Conservation (phyloP, 2,329 filamentous ascomycete genomes). For the Camptophora hylomeconis region DNA sequence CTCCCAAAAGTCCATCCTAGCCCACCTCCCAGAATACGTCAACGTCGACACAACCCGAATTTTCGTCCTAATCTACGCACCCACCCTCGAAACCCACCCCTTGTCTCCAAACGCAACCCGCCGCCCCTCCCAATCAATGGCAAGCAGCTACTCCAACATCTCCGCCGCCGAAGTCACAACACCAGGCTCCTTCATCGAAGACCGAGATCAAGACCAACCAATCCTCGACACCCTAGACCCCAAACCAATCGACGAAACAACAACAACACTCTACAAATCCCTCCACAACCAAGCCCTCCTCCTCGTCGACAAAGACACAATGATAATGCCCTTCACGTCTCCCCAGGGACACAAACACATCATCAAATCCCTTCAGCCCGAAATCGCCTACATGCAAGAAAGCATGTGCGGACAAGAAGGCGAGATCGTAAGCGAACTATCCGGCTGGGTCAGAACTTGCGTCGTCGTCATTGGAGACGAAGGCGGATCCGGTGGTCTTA, state of each 20-base stretch:
- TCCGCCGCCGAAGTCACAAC: conserved; percentile 80
- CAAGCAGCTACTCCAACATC: conserved; percentile 47
- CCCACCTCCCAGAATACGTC: conserved; percentile 67
- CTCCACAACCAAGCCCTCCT: conserved; percentile 66
- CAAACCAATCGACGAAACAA: conserved; percentile 23
- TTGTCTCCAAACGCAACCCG: conserved; percentile 29
- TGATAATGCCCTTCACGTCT: conserved; percentile 81
- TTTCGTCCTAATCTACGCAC: conserved; percentile 82
- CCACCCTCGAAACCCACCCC: conserved; percentile 56
- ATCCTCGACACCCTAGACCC: conserved; percentile 37
- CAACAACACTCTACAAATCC: conserved; percentile 57
- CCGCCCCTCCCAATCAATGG: conserved; percentile 35
- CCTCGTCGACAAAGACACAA: conserved; percentile 71
- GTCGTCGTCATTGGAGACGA: conserved; percentile 46
- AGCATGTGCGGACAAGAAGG: conserved; percentile 67
- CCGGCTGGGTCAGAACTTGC: conserved; percentile 49
- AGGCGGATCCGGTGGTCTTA: conserved; percentile 56
- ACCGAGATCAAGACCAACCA: conserved; percentile 42
- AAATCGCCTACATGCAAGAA: conserved; percentile 79
- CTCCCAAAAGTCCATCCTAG: conserved; percentile 86
- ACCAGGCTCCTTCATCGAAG: conserved; percentile 40
- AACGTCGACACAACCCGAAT: conserved; percentile 63
- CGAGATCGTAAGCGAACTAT: conserved; percentile 54
- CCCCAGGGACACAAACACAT: conserved; percentile 75
- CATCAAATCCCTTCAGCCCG: conserved; percentile 70